A percentile compares a stretch with the other conserved stretches of the same genome.
phyloP scores from a whole-genome alignment of 805 yeast species.

The Yarrowia osloensis region DNA sequence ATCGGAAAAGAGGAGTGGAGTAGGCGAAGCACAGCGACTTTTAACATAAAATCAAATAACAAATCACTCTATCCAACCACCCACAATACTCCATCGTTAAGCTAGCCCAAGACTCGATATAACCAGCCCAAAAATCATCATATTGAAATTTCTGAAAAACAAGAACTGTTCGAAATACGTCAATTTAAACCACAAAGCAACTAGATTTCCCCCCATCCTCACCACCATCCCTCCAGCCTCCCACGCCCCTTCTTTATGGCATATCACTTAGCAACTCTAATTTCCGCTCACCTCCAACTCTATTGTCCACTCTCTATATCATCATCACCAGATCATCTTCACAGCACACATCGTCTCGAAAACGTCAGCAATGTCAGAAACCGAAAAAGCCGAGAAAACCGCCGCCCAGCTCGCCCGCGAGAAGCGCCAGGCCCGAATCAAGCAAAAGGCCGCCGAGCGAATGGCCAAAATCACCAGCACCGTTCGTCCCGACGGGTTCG shows the following conservation, averaged over 20 bases:
- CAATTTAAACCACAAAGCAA: too few relatives aligned
- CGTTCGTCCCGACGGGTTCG: conserved; percentile 15
- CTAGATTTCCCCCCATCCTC: background rate
- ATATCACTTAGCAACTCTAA: background rate
- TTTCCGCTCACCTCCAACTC: too few relatives aligned
- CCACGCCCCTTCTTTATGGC: background rate
- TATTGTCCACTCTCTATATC: background rate
- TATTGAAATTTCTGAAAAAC: too few relatives aligned
- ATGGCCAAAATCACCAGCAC: conserved; percentile 28
- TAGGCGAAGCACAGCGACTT: too few relatives aligned
- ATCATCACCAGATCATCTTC: background rate
- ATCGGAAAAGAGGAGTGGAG: too few relatives aligned
- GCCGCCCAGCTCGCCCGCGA: conserved; percentile 29
- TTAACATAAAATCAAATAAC: too few relatives aligned
- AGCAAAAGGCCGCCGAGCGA: conserved; percentile 24
- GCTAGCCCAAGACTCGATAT: too few relatives aligned
- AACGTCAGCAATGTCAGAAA: conserved; percentile 6
- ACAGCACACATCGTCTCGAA: background rate
- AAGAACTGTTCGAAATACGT: too few relatives aligned
- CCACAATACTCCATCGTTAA: too few relatives aligned
- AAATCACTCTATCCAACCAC: too few relatives aligned
- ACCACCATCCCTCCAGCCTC: background rate
- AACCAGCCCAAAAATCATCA: too few relatives aligned
- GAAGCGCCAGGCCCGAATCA: conserved; percentile 28
- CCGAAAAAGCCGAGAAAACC: conserved; percentile 4